These are phyloP conservation scores for Lasiodiplodia citricola DNA, from an alignment of 2,329 filamentous ascomycete species.

Conservation along the genomic window DNA sequence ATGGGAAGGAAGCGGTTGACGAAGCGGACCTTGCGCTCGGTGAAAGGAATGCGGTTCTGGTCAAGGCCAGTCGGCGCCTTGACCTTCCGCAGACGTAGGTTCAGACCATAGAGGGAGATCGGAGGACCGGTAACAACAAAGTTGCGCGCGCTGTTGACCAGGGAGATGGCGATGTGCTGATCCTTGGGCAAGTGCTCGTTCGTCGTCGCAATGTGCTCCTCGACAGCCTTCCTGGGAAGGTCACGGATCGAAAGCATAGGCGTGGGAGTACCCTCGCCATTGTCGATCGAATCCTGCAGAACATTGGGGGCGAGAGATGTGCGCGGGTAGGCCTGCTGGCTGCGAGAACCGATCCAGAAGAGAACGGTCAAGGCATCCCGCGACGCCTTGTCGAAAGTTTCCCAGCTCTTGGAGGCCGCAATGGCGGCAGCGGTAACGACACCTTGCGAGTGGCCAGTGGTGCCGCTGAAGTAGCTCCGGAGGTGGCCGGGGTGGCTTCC, in stretches of 20 bases:
- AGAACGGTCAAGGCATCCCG: conserved; percentile 86
- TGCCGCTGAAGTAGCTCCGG: conserved; percentile 81
- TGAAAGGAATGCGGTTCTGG: conserved; percentile 92
- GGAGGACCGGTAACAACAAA: conserved; percentile 96
- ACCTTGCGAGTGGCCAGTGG: conserved; percentile 96
- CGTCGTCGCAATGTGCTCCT: conserved; percentile 95
- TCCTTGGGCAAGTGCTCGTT: conserved; percentile 95
- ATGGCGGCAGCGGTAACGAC: conserved; percentile 92
- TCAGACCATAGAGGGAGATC: conserved; percentile 94
- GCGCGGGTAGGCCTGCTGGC: conserved; percentile 94
- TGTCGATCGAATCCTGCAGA: conserved; percentile 89
- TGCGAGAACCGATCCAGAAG: conserved; percentile 98
- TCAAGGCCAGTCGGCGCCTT: conserved; percentile 98
- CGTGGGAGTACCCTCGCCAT: conserved; percentile 93
- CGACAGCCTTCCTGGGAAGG: conserved; percentile 82
- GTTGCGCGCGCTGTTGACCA: conserved; percentile 96
- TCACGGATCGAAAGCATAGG: conserved; percentile 98
- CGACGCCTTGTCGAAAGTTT: conserved; percentile 82
- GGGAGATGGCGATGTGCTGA: conserved; percentile 90
- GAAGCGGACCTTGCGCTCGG: conserved; percentile 94
- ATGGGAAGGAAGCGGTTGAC: conserved; percentile 97
- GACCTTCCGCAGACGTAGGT: conserved; percentile 91
- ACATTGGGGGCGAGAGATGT: conserved; percentile 91
- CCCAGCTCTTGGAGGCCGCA: conserved; percentile 89
- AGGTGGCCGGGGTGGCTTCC: conserved; percentile 89